Evolutionary conservation across 331 rosid genomes (phyloP).

Genomic region (Rosa hybrid): DNA sequence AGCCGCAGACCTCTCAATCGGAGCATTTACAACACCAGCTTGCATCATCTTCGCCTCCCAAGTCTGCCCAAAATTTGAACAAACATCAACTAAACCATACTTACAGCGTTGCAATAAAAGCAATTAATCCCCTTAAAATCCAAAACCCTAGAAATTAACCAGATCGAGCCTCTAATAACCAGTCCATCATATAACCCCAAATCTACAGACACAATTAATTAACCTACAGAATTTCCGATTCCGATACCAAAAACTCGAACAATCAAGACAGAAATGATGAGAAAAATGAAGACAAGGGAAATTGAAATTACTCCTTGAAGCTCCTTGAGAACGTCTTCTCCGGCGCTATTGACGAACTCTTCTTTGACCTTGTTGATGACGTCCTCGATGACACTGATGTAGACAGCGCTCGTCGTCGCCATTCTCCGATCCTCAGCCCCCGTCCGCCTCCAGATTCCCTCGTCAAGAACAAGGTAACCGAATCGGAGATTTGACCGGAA

Average conservation of each 20-base stretch:
- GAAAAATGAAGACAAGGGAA: background rate
- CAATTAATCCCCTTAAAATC: background rate
- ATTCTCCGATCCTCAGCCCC: constrained; percentile 32
- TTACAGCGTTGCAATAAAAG: background rate
- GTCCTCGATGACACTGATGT: constrained; percentile 88
- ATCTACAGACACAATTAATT: background rate
- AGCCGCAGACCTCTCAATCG: constrained; percentile 73
- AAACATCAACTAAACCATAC: background rate
- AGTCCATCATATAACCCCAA: constrained; percentile 9
- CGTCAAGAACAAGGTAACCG: background rate
- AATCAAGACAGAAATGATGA: background rate
- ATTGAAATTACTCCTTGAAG: constrained; percentile 80
- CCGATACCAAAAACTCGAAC: background rate
- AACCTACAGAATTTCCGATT: background rate
- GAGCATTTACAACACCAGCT: constrained; percentile 72
- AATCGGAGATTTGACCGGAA: constrained; percentile 16
- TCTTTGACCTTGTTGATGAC: constrained; percentile 92
- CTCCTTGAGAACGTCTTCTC: constrained; percentile 94
- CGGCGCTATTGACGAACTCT: constrained; percentile 90
- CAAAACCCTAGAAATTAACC: constrained; percentile 39
- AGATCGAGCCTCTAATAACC: constrained; percentile 55
- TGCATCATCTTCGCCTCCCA: constrained; percentile 97
- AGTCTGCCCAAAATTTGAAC: constrained; percentile 37
- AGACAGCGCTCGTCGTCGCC: constrained; percentile 84
- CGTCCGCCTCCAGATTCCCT: background rate